These are phyloP conservation scores for Rhizopus arrhizus DNA, from an alignment of 371 early-diverging fungal species.

Conservation along the genomic window DNA sequence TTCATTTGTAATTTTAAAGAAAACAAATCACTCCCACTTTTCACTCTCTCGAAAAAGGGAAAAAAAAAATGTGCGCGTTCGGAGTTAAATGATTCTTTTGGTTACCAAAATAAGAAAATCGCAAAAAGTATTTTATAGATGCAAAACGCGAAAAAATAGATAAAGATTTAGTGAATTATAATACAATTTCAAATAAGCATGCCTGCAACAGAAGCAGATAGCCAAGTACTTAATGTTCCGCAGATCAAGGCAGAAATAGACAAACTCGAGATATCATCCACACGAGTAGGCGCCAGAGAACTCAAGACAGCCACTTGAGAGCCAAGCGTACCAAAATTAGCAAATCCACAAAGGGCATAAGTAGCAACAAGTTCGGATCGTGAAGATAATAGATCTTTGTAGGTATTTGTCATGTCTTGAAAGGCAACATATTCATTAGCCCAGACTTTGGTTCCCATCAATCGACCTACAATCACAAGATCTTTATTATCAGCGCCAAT, in stretches of 20 bases:
- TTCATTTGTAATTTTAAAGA: slow-evolving; percentile 13
- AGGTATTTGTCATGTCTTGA: slow-evolving; percentile 36
- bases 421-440: slow-evolving; percentile 89
- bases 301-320: slow-evolving; percentile 78
- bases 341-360: slow-evolving; percentile 85
- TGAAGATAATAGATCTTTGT: slow-evolving; percentile 28
- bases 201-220: slow-evolving; percentile 81
- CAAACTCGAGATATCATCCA: slow-evolving; percentile 68
- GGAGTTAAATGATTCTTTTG: too few species aligned
- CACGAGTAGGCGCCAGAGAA: slow-evolving; percentile 73
- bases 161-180: slow-evolving; percentile 19
- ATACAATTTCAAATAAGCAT: slow-evolving; percentile 53
- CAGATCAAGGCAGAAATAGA: slow-evolving; percentile 77
- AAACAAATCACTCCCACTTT: neutral
- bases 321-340: slow-evolving; percentile 82
- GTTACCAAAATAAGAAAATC: too few species aligned
- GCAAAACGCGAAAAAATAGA: neutral
- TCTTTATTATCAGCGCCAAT: slow-evolving; percentile 70
- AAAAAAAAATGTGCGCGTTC: neutral
- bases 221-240: slow-evolving; percentile 78
- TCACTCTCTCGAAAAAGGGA: neutral
- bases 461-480: slow-evolving; percentile 60
- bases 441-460: slow-evolving; percentile 82
- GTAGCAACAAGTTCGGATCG: slow-evolving; percentile 58
- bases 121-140: neutral